Conservation (phyloP, 1,284 basidiomycete genomes). For the Ceraceosorus guamensis region DNA sequence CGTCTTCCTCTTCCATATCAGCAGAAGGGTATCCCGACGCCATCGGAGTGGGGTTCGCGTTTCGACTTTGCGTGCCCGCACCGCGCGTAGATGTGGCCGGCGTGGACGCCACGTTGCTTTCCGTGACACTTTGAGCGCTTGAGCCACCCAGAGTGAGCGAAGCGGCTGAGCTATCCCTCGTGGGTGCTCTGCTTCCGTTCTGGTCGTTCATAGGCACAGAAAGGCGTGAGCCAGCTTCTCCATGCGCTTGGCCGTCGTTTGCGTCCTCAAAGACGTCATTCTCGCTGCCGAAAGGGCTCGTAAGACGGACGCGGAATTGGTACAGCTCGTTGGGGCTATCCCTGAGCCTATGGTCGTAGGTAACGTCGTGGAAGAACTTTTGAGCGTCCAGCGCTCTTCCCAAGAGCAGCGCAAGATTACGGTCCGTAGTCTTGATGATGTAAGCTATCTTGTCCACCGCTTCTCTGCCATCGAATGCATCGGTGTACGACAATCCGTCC, state of each 20-base stretch:
- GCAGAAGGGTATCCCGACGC: too few species aligned
- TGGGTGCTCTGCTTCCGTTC: not conserved
- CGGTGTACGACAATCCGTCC: conserved; percentile 90
- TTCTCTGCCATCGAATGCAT: conserved; percentile 90
- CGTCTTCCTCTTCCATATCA: conserved; percentile 51
- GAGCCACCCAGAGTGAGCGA: conserved; percentile 17
- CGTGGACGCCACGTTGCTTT: conserved; percentile 33
- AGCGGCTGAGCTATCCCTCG: conserved; percentile 20
- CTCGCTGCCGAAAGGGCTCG: conserved; percentile 11
- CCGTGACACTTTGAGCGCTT: conserved; percentile 22
- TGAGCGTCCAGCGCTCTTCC: conserved; percentile 93
- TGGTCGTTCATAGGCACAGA: too few species aligned
- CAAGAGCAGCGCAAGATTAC: conserved; percentile 85
- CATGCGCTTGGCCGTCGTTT: conserved; percentile 13
- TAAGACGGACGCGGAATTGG: conserved; percentile 62
- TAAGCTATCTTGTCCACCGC: conserved; percentile 93
- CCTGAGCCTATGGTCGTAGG: conserved; percentile 90
- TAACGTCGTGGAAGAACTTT: conserved; percentile 99
- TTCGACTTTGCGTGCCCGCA: too few species aligned
- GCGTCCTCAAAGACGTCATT: conserved; percentile 12
- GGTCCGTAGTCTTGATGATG: conserved; percentile 95
- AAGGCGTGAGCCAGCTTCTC: too few species aligned
- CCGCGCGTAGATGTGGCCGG: conserved; percentile 40
- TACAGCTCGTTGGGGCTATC: conserved; percentile 86
- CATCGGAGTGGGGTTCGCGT: too few species aligned